These are phyloP conservation scores for Papiliotrema fonsecae DNA, from an alignment of 1,284 basidiomycete species.

Conservation along the genomic window DNA sequence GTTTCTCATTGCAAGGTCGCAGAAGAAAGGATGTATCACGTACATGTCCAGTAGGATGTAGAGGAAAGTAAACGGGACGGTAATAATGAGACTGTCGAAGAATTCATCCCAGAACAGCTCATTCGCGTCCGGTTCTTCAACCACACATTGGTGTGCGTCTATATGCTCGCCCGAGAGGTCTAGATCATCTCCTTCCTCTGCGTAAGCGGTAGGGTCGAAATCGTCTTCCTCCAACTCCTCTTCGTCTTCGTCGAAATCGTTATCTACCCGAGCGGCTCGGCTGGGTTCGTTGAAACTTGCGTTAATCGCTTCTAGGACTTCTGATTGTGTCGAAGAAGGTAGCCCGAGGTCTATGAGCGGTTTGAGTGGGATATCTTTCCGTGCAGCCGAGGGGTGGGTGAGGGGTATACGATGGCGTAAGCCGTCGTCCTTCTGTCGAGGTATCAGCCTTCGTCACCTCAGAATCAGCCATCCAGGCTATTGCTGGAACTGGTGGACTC, in stretches of 20 bases:
- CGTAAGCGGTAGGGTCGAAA: not conserved
- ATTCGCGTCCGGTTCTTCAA: conserved; percentile 13
- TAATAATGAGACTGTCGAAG: conserved; percentile 41
- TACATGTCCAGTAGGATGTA: conserved; percentile 45
- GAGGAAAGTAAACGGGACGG: conserved; percentile 44
- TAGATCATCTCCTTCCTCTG: not conserved
- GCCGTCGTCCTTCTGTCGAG: not conserved
- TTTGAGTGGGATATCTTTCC: not conserved
- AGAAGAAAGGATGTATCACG: conserved; percentile 14
- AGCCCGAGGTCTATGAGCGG: conserved; percentile 14
- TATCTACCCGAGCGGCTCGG: not conserved
- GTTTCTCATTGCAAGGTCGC: not conserved
- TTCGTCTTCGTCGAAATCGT: not conserved
- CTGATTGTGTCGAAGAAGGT: not conserved
- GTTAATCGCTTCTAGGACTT: conserved; percentile 1
- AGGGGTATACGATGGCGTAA: conserved; percentile 2
- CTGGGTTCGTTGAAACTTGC: not conserved
- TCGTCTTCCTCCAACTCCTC: not conserved
- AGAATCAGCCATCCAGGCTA: too few relatives aligned
- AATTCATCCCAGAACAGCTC: conserved; percentile 40
- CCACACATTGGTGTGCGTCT: not conserved
- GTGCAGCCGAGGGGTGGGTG: not conserved
- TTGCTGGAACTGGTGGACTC: not conserved
- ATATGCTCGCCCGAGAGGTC: not conserved
- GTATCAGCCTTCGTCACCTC: not conserved